Evolutionary conservation across 2,329 filamentous ascomycete genomes (phyloP).

Genomic region (Fragosphaeria purpurea): DNA sequence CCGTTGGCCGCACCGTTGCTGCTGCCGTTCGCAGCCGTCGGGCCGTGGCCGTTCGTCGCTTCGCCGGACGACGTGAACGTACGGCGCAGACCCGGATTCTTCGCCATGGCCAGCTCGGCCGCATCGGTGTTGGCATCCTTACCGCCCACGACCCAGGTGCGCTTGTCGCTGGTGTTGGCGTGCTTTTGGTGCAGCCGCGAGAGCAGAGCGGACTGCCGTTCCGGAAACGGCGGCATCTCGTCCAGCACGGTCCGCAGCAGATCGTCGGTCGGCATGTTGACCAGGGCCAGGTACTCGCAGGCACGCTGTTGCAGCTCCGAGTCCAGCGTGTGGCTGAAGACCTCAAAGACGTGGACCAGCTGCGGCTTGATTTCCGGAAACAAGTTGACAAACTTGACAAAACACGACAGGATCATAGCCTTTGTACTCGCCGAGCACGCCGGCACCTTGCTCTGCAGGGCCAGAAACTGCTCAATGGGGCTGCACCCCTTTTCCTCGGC

Average conservation of each 20-base stretch:
- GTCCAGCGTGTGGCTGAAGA: constrained; percentile 90
- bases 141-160: constrained; percentile 95
- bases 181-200: constrained; percentile 93
- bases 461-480: constrained; percentile 94
- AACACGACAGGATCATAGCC: constrained; percentile 89
- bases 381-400: constrained; percentile 95
- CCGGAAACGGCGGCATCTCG: constrained; percentile 97
- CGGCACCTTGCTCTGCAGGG: constrained; percentile 80
- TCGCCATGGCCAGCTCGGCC: constrained; percentile 68
- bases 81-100: constrained; percentile 74
- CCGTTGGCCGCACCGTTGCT: constrained; percentile 38
- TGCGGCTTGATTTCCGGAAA: constrained; percentile 98
- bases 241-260: constrained; percentile 89
- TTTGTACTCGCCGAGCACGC: constrained; percentile 81
- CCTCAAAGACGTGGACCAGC: constrained; percentile 76
- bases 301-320: constrained; percentile 93
- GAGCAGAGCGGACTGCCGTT: constrained; percentile 81
- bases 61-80: constrained; percentile 58
- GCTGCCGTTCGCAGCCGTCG: constrained; percentile 25
- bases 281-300: constrained; percentile 85
- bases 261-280: constrained; percentile 79
- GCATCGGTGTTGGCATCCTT: constrained; percentile 84
- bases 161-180: constrained; percentile 82
- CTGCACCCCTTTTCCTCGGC: constrained; percentile 87
- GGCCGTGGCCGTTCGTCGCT: constrained; percentile 37